These are phyloP conservation scores for Eugenia klotzschiana DNA, from an alignment of 441 rosid genomes.

Conservation along the genomic window DNA sequence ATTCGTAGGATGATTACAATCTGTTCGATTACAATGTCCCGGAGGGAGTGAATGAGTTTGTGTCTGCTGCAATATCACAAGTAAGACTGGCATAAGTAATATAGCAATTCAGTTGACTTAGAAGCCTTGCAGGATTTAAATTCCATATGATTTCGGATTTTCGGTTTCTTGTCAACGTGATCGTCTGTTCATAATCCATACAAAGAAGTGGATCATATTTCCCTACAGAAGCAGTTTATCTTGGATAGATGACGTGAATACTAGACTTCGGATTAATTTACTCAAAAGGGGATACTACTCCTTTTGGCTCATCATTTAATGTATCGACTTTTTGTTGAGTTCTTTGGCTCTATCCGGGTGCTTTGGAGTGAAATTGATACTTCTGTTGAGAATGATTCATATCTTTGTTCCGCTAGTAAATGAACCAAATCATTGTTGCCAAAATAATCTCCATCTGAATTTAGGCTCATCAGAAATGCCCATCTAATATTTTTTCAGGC, in stretches of 20 bases:
- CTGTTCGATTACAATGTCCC: neutral
- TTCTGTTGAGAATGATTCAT: neutral
- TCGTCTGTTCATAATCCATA: neutral
- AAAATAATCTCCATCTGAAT: neutral
- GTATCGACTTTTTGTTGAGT: neutral
- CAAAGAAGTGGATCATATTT: neutral
- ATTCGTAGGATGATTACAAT: neutral
- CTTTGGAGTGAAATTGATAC: neutral
- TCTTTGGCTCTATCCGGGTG: neutral
- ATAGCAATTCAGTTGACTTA: neutral
- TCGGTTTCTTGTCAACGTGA: neutral
- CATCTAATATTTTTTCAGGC: constrained; percentile 39
- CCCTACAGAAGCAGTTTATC: neutral
- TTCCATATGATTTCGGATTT: neutral
- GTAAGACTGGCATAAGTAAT: neutral
- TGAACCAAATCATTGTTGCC: neutral
- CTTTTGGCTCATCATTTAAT: too few species aligned
- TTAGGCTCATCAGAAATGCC: neutral
- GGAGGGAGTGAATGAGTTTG: neutral
- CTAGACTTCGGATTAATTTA: neutral
- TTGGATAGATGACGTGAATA: neutral
- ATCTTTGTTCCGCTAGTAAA: neutral
- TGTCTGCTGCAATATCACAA: neutral
- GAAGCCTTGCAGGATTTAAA: neutral
- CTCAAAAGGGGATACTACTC: neutral